Evolutionary conservation across 2,329 filamentous ascomycete genomes (phyloP).

Genomic region (Grosmannia penicillata): DNA sequence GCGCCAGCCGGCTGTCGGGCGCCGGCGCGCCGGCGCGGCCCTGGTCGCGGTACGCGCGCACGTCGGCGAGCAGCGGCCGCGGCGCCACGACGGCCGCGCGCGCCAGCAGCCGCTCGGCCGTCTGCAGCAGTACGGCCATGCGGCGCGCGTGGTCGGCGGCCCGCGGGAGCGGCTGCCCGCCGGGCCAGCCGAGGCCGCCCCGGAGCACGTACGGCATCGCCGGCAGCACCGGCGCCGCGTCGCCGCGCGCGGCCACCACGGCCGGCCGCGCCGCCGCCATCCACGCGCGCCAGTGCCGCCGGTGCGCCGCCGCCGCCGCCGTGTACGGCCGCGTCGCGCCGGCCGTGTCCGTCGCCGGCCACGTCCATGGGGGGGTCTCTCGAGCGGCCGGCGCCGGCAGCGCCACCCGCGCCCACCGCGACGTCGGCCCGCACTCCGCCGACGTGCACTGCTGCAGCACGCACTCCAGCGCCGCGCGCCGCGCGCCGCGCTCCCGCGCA

Average conservation of each 20-base stretch:
- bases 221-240: constrained; percentile 10
- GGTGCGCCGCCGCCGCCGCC: constrained; percentile 6
- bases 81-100: constrained; percentile 12
- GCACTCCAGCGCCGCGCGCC: constrained; percentile 30
- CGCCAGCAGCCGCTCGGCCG: constrained; percentile 13
- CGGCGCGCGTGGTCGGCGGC: constrained; percentile 13
- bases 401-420: neutral
- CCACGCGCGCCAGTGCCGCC: constrained; percentile 5
- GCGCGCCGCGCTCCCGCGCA: constrained; percentile 23
- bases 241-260: constrained; percentile 1
- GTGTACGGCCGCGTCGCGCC: constrained; percentile 5
- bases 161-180: constrained; percentile 9
- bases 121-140: constrained; percentile 15
- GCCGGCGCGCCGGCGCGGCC: neutral
- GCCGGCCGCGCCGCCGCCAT: constrained; percentile 8
- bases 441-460: constrained; percentile 21
- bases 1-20: constrained; percentile 6
- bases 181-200: constrained; percentile 7
- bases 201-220: constrained; percentile 11
- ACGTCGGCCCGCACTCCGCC: neutral
- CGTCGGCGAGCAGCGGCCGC: constrained; percentile 14
- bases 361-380: too few species aligned
- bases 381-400: neutral
- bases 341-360: neutral
- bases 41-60: constrained; percentile 8